Conservation (phyloP, 106 monocot species). For the Dactylorhiza incarnata region DNA sequence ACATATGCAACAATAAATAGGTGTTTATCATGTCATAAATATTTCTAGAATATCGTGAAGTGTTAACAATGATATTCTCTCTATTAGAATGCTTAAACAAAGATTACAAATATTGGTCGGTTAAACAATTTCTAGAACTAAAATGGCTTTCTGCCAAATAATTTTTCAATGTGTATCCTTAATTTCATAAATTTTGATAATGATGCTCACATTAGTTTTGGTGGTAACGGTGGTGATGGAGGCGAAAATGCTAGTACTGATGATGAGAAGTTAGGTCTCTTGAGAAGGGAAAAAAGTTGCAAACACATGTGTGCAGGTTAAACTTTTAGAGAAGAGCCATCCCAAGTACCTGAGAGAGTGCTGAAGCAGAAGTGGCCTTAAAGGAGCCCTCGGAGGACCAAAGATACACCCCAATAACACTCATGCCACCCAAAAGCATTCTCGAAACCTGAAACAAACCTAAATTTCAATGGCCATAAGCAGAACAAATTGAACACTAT, state of each 20-base stretch:
- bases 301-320: background rate
- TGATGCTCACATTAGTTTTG: too few relatives aligned
- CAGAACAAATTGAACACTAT: background rate
- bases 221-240: background rate
- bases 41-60: background rate
- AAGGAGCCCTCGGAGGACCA: slow-evolving; percentile 72
- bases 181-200: too few relatives aligned
- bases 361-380: slow-evolving; percentile 54
- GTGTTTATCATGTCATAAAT: background rate
- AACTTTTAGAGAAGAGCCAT: background rate
- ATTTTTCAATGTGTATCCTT: background rate
- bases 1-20: background rate
- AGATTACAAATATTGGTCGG: background rate
- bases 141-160: background rate
- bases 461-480: background rate
- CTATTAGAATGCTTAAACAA: background rate
- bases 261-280: background rate
- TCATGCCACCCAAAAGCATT: slow-evolving; percentile 89
- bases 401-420: slow-evolving; percentile 69
- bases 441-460: slow-evolving; percentile 57
- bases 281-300: background rate
- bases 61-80: background rate
- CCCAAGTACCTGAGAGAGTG: slow-evolving; percentile 48
- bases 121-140: background rate
- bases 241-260: background rate